A percentile compares a stretch with the other conserved stretches of the same genome.
These are phyloP conservation scores for Amanita exitialis DNA, from an alignment of 768 basidiomycete species.

Conservation along the genomic window DNA sequence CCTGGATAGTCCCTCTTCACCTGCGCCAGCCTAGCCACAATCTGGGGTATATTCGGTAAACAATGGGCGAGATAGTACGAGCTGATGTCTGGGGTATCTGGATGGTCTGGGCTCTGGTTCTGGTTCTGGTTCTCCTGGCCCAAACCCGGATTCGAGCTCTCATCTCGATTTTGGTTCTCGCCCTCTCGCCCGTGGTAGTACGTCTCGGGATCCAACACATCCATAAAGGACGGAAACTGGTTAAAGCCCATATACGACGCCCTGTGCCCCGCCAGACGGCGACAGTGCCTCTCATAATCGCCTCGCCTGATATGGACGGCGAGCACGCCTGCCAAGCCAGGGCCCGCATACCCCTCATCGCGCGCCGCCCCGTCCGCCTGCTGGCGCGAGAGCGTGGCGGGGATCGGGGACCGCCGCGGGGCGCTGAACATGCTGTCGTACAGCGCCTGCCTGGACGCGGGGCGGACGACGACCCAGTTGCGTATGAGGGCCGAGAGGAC, in stretches of 20 bases:
- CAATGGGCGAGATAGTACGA: slow-evolving; percentile 21
- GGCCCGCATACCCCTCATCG: slow-evolving; percentile 8
- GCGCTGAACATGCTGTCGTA: slow-evolving; percentile 3
- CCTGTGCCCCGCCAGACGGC: slow-evolving; percentile 34
- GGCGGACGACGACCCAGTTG: slow-evolving; percentile 33
- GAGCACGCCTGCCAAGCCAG: slow-evolving; percentile 31
- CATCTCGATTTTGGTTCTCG: no score
- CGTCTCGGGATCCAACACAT: slow-evolving; percentile 26
- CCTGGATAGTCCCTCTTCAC: slow-evolving; percentile 19
- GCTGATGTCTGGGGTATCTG: not conserved
- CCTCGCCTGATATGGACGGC: slow-evolving; percentile 50
- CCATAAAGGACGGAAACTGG: slow-evolving; percentile 27
- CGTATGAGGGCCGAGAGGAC: slow-evolving; percentile 39
- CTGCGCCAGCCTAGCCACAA: slow-evolving; percentile 23
- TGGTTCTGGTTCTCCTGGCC: not conserved
- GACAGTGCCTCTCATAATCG: slow-evolving; percentile 47
- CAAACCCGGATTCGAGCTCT: no score
- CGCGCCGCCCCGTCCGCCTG: not conserved
- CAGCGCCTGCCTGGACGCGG: slow-evolving; percentile 15
- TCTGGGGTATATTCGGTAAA: slow-evolving; percentile 25
- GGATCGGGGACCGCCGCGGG: slow-evolving; percentile 3
- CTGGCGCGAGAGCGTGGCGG: not conserved
- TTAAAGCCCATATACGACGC: slow-evolving; percentile 41
- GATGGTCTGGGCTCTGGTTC: not conserved
- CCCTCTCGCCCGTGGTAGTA: no score